A percentile compares a stretch with the other conserved stretches of the same genome.
phyloP scores from a whole-genome alignment of 2,329 filamentous ascomycete genomes.

The Fusarium guadeloupense region DNA sequence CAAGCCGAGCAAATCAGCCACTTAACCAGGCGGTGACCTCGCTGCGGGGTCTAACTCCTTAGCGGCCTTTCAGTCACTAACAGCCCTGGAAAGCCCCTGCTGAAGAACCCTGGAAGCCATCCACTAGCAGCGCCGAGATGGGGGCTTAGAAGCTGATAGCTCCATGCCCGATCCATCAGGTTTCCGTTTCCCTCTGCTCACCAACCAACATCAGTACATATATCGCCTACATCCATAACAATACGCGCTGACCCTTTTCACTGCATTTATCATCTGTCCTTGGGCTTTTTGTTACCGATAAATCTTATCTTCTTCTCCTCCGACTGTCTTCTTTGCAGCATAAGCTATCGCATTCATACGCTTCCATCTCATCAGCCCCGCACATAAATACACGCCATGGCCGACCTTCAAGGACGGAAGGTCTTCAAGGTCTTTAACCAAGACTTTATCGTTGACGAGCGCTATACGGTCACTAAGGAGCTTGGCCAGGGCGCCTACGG shows the following conservation, averaged over 20 bases:
- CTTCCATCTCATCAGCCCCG: conserved; percentile 26
- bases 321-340: not conserved
- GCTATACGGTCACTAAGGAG: conserved; percentile 99
- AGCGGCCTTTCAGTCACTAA: conserved; percentile 38
- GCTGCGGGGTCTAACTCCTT: conserved; percentile 36
- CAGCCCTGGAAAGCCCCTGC: conserved; percentile 38
- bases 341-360: conserved; percentile 19
- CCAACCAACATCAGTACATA: conserved; percentile 42
- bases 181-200: conserved; percentile 28
- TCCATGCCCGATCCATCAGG: conserved; percentile 11
- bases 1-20: conserved; percentile 42
- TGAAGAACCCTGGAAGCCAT: conserved; percentile 7
- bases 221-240: too few relatives aligned
- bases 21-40: conserved; percentile 36
- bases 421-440: conserved; percentile 99
- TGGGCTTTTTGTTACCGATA: not conserved
- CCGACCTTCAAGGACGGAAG: conserved; percentile 71
- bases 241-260: conserved; percentile 30
- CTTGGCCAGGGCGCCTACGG: conserved; percentile 97
- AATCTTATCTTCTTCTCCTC: not conserved
- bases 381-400: conserved; percentile 45
- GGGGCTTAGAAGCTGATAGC: conserved; percentile 28
- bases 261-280: conserved; percentile 13
- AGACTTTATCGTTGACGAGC: conserved; percentile 97
- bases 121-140: conserved; percentile 16